These are phyloP conservation scores for Sugiyamaella pinicola DNA, from an alignment of 1,139 yeast genomes.

Conservation along the genomic window DNA sequence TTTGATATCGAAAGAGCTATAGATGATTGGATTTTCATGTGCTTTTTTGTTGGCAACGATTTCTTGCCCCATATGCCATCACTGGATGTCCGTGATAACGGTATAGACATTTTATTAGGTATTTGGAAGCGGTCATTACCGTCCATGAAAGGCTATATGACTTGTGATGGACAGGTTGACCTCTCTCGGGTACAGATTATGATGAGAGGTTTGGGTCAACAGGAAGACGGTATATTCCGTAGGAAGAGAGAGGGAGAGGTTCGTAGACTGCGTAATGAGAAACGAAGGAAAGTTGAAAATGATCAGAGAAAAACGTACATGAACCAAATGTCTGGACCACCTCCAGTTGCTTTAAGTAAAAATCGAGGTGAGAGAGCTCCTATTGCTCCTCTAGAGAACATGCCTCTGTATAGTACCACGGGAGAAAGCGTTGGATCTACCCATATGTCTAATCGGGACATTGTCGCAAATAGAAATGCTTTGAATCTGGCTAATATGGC, in stretches of 20 bases:
- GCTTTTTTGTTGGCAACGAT: slow-evolving; percentile 98
- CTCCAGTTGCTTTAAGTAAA: slow-evolving; percentile 30
- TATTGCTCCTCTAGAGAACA: slow-evolving; percentile 64
- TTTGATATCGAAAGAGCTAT: slow-evolving; percentile 93
- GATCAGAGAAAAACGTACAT: slow-evolving; percentile 28
- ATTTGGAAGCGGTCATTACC: slow-evolving; percentile 83
- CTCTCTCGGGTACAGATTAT: slow-evolving; percentile 74
- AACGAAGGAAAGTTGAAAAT: slow-evolving; percentile 55
- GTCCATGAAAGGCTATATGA: slow-evolving; percentile 69
- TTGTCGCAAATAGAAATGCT: slow-evolving; percentile 66
- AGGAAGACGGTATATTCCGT: slow-evolving; percentile 80
- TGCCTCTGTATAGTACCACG: slow-evolving; percentile 72
- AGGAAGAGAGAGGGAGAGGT: slow-evolving; percentile 67
- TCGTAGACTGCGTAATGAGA: slow-evolving; percentile 63
- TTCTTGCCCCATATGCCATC: slow-evolving; percentile 96
- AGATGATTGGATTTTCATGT: slow-evolving; percentile 99
- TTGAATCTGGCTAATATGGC: slow-evolving; percentile 78
- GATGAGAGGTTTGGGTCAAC: slow-evolving; percentile 62
- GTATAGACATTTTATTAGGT: slow-evolving; percentile 76
- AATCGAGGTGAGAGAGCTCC: slow-evolving; percentile 70
- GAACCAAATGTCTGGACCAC: slow-evolving; percentile 23
- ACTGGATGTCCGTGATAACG: slow-evolving; percentile 90
- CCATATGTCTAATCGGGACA: slow-evolving; percentile 68
- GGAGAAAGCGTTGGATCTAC: slow-evolving; percentile 72
- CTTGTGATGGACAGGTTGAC: slow-evolving; percentile 85